Evolutionary conservation across 176 grass and related monocot species (phyloP).

Genomic region (maize (Zea mays)): DNA sequence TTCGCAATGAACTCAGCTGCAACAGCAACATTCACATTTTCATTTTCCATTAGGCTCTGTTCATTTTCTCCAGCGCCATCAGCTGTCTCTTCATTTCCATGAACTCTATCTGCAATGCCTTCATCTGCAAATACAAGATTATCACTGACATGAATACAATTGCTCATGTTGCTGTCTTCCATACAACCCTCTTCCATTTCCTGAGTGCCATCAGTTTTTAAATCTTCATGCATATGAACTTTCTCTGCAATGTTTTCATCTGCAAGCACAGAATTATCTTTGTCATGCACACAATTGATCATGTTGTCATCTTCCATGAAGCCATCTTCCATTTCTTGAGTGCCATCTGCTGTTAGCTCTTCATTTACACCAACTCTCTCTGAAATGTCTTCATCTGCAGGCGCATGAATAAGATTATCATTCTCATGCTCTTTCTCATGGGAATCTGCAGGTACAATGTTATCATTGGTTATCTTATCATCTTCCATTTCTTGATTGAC

Average conservation of each 20-base stretch:
- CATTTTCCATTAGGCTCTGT: conserved; percentile 8
- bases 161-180: conserved; percentile 16
- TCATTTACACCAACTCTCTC: not conserved
- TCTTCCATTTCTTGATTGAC: conserved; percentile 7
- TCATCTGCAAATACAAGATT: conserved; percentile 10
- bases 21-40: conserved; percentile 13
- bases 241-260: conserved; percentile 16
- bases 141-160: not conserved
- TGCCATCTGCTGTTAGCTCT: not conserved
- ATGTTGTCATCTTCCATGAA: not conserved
- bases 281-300: not conserved
- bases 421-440: not conserved
- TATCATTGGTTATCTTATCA: not conserved
- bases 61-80: conserved; percentile 38
- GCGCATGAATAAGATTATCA: not conserved
- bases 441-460: not conserved
- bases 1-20: conserved; percentile 25
- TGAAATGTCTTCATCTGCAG: not conserved
- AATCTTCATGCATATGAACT: conserved; percentile 3
- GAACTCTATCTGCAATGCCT: not conserved
- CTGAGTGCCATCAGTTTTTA: not conserved
- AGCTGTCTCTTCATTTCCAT: conserved; percentile 2
- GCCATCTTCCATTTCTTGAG: conserved; percentile 28
- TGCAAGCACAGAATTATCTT: not conserved
- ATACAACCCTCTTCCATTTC: conserved; percentile 39